These are phyloP conservation scores for Onygenales sp. DNA, from an alignment of 2,329 filamentous ascomycete species.

Conservation along the genomic window DNA sequence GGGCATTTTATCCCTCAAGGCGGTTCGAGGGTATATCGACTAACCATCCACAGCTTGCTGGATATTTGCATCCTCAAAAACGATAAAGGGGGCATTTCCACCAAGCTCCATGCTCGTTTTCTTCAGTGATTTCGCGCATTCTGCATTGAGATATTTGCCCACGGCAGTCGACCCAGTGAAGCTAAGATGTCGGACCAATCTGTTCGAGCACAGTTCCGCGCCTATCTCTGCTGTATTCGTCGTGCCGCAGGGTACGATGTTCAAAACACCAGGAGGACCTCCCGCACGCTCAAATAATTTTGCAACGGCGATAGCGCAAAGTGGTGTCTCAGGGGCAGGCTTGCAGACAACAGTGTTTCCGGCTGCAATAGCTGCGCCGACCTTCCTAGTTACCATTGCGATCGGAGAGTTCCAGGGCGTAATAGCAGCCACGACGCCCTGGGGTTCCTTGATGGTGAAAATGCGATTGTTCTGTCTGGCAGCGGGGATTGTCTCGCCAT, in stretches of 20 bases:
- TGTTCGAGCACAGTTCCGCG: conserved; percentile 17
- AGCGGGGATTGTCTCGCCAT: conserved; percentile 5
- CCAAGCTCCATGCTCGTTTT: conserved; percentile 35
- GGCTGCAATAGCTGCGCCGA: conserved; percentile 19
- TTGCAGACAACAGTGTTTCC: conserved; percentile 12
- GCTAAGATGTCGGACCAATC: conserved; percentile 67
- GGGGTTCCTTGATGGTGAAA: conserved; percentile 4
- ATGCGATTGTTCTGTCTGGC: conserved; percentile 4
- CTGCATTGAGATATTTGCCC: conserved; percentile 20
- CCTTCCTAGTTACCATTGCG: conserved; percentile 13
- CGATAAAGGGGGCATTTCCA: conserved; percentile 28
- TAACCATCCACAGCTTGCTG: conserved; percentile 18
- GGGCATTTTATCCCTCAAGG: conserved; percentile 28
- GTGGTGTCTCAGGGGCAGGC: conserved; percentile 75
- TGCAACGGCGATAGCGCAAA: conserved; percentile 58
- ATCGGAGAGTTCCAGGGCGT: conserved; percentile 41
- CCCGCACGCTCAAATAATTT: conserved; percentile 11
- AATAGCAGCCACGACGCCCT: conserved; percentile 34
- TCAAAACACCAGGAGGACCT: conserved; percentile 48
- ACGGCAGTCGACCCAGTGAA: conserved; percentile 22
- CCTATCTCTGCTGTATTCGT: conserved; percentile 49
- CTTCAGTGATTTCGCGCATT: conserved; percentile 26
- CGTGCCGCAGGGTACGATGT: conserved; percentile 60
- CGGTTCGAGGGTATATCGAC: conserved; percentile 26
- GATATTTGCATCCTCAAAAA: conserved; percentile 32